A percentile compares a stretch with the other conserved stretches of the same genome.
Conservation (phyloP, 257 asterid genomes). For the Eucommia ulmoides region DNA sequence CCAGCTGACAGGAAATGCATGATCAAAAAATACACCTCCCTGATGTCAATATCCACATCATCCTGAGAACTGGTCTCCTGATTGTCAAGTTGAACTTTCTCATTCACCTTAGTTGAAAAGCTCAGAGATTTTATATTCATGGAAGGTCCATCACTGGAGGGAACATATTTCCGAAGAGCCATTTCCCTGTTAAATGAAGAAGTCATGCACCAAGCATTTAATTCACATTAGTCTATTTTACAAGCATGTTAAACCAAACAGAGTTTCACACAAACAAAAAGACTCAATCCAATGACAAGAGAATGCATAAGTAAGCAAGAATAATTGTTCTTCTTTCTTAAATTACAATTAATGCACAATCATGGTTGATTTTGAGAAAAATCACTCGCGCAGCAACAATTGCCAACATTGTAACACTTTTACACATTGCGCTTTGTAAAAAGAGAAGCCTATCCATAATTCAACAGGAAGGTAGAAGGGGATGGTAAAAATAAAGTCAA, state of each 20-base stretch:
- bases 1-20: constrained; percentile 98
- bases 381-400: not conserved
- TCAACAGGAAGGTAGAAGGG: not conserved
- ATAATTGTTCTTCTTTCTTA: not conserved
- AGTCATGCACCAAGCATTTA: not conserved
- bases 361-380: not conserved
- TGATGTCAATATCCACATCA: constrained; percentile 65
- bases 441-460: not conserved
- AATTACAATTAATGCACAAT: not conserved
- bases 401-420: not conserved
- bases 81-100: constrained; percentile 42
- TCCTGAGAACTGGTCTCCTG: constrained; percentile 38
- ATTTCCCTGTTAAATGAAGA: constrained; percentile 43
- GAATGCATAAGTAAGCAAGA: not conserved
- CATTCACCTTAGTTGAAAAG: constrained; percentile 53
- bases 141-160: constrained; percentile 45
- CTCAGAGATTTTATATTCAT: constrained; percentile 51
- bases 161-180: constrained; percentile 77
- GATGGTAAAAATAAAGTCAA: not conserved
- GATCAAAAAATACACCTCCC: constrained; percentile 87
- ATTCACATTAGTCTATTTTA: not conserved
- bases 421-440: not conserved
- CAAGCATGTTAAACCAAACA: not conserved
- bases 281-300: not conserved
- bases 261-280: not conserved